Conservation (phyloP, 2,329 filamentous ascomycete genomes). For the Teratosphaeria zuluensis region DNA sequence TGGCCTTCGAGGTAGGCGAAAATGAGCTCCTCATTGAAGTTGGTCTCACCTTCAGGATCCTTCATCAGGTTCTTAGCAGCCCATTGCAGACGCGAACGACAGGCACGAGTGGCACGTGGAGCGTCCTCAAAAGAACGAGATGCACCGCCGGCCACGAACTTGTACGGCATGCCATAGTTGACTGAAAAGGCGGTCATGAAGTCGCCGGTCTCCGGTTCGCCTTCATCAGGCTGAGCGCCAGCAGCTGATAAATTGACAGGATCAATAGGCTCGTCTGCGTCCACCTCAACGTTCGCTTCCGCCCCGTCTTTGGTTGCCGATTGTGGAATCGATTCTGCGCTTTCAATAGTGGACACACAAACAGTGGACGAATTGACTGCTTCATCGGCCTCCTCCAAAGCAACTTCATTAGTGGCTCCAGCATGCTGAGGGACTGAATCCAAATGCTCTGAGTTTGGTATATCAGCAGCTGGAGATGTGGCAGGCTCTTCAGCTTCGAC, state of each 20-base stretch:
- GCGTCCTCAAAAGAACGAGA: conserved; percentile 43
- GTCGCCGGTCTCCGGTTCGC: conserved; percentile 14
- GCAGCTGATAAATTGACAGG: background rate
- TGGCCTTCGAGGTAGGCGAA: conserved; percentile 54
- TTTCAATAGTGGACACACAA: no score
- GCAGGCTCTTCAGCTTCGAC: background rate
- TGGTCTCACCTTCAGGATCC: conserved; percentile 14
- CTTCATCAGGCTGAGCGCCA: background rate
- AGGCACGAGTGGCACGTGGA: conserved; percentile 37
- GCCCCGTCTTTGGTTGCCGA: background rate
- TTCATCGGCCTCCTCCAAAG: no score
- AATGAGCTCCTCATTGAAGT: conserved; percentile 56
- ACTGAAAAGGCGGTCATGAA: conserved; percentile 27
- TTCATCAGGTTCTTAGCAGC: conserved; percentile 37
- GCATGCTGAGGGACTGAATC: background rate
- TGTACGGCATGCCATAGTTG: conserved; percentile 51
- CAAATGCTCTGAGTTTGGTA: background rate
- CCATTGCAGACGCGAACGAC: conserved; percentile 48
- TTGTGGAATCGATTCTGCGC: no score
- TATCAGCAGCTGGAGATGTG: background rate
- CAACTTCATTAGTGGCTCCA: no score
- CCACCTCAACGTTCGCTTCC: background rate
- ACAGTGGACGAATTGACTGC: no score
- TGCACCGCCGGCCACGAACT: conserved; percentile 50
- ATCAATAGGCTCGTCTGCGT: background rate